Evolutionary conservation across 2,329 filamentous ascomycete species (phyloP).

Genomic region (Fusarium agapanthi): DNA sequence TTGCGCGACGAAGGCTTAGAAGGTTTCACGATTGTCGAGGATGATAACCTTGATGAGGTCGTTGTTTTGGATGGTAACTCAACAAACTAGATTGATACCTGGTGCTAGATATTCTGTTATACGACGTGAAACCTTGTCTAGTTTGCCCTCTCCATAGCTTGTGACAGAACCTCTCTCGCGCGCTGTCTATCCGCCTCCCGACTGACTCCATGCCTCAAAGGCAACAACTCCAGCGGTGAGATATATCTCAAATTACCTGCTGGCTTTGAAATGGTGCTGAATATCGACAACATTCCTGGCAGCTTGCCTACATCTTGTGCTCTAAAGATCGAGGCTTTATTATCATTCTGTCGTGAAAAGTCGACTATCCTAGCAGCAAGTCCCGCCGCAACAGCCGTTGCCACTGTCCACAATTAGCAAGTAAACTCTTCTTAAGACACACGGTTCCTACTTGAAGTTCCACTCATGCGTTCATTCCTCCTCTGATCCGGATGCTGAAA

Average conservation of each 20-base stretch:
- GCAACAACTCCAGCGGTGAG: not conserved
- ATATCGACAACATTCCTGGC: accelerated
- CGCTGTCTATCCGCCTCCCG: not conserved
- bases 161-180: not conserved
- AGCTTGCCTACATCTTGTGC: not conserved
- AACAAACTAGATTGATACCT: accelerated
- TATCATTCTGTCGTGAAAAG: not conserved
- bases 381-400: accelerated
- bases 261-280: accelerated
- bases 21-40: not conserved
- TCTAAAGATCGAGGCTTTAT: accelerated
- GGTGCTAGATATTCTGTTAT: accelerated
- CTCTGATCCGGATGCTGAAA: not conserved
- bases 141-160: not conserved
- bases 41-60: not conserved
- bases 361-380: accelerated
- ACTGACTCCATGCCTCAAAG: not conserved
- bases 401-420: not conserved
- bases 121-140: accelerated
- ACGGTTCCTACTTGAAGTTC: not conserved
- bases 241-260: not conserved
- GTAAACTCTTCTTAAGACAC: accelerated
- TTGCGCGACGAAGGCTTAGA: accelerated
- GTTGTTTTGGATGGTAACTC: accelerated
- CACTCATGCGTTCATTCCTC: not conserved